Conservation (phyloP, 768 basidiomycete genomes). For the Suillus sp. region DNA sequence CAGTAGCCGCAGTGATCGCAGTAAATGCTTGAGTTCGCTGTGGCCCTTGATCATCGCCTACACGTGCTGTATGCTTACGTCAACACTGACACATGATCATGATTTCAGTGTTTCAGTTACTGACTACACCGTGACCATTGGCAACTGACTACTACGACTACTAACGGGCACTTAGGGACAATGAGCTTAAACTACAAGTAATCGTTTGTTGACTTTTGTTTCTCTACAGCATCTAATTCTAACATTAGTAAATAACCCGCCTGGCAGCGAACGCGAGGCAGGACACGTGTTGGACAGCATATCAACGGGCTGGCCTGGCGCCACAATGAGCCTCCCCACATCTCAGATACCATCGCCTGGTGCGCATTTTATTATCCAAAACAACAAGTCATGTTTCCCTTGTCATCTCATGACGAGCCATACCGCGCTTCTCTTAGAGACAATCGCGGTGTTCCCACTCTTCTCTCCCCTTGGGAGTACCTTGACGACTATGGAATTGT, state of each 20-base stretch:
- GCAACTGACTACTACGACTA: background rate
- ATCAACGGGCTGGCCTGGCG: slow-evolving; percentile 23
- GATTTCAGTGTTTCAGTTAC: no score
- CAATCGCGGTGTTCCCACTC: slow-evolving; percentile 35
- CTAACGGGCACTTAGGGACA: background rate
- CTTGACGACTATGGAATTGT: slow-evolving; percentile 43
- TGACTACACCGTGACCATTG: background rate
- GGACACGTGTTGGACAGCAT: slow-evolving; percentile 33
- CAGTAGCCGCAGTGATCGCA: slow-evolving; percentile 16
- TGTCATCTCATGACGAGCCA: slow-evolving; percentile 36
- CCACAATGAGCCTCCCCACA: slow-evolving; percentile 17
- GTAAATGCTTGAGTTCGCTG: background rate
- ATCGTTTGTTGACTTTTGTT: slow-evolving; percentile 9
- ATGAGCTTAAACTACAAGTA: background rate
- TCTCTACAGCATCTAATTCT: slow-evolving; percentile 17
- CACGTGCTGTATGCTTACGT: slow-evolving; percentile 32
- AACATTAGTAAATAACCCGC: slow-evolving; percentile 32
- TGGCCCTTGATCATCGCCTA: background rate
- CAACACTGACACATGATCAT: slow-evolving; percentile 9
- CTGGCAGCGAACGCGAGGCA: slow-evolving; percentile 31
- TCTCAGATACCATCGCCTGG: slow-evolving; percentile 26
- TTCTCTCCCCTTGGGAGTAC: slow-evolving; percentile 42
- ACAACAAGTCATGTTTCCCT: slow-evolving; percentile 31
- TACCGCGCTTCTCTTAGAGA: slow-evolving; percentile 31
- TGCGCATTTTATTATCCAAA: slow-evolving; percentile 20